Percentiles rank a stretch among this genome's conserved stretches.
These are phyloP conservation scores for Populus hybrid DNA, from an alignment of 441 rosid species.

Conservation along the genomic window DNA sequence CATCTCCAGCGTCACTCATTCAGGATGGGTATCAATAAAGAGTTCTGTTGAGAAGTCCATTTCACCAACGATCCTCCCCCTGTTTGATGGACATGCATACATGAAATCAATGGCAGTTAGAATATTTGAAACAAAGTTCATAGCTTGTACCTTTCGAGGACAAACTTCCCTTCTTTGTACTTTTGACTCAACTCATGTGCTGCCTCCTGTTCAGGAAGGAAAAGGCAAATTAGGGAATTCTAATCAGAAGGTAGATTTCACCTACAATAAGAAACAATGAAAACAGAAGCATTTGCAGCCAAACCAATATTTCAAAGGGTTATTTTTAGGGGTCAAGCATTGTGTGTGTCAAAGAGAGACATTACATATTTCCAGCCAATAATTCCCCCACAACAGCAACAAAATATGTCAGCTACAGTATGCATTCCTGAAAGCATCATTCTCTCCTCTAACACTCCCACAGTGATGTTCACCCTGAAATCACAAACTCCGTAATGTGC, in stretches of 20 bases:
- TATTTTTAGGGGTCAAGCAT: background rate
- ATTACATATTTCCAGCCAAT: constrained; percentile 97
- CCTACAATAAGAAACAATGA: background rate
- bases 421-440: constrained; percentile 83
- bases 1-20: constrained; percentile 63
- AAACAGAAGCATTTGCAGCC: background rate
- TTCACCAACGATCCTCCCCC: constrained; percentile 76
- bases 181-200: constrained; percentile 74
- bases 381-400: constrained; percentile 86
- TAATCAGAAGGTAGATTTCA: background rate
- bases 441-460: constrained; percentile 72
- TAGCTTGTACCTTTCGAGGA: constrained; percentile 63
- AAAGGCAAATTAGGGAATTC: background rate
- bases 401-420: constrained; percentile 79
- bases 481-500: constrained; percentile 14
- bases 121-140: constrained; percentile 8
- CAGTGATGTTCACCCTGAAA: constrained; percentile 61
- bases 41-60: constrained; percentile 62
- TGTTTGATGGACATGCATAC: constrained; percentile 23
- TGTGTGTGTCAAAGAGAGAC: constrained; percentile 7
- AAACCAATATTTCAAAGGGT: background rate
- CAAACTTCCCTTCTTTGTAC: constrained; percentile 81
- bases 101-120: constrained; percentile 8
- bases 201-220: constrained; percentile 47
- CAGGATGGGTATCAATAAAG: constrained; percentile 51